Percentiles rank a stretch among this genome's conserved stretches.
These are phyloP conservation scores for Neophaeococcomyces mojaviensis DNA, from an alignment of 2,329 filamentous ascomycete genomes.

Conservation along the genomic window DNA sequence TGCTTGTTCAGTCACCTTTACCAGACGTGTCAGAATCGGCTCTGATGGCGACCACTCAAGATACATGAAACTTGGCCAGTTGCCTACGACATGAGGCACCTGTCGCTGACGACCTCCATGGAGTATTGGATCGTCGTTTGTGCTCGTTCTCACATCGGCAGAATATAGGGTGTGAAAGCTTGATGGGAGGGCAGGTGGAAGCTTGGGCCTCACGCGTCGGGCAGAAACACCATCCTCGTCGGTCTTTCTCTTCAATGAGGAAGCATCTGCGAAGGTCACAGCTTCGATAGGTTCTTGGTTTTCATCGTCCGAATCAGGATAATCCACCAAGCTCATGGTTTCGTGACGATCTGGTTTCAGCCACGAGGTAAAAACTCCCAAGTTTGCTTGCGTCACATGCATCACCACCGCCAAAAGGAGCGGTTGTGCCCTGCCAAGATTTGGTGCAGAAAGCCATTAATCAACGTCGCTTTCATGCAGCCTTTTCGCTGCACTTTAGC, in stretches of 20 bases:
- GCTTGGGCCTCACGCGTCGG: not conserved
- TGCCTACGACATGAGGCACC: constrained; percentile 75
- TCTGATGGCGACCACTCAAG: constrained; percentile 66
- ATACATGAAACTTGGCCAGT: constrained; percentile 90
- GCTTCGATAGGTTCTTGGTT: not conserved
- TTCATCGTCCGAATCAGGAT: constrained; percentile 39
- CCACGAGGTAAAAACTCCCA: not conserved
- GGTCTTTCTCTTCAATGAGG: not conserved
- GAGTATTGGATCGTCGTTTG: constrained; percentile 71
- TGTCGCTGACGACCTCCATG: constrained; percentile 78
- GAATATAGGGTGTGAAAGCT: constrained; percentile 87
- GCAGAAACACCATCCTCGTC: not conserved
- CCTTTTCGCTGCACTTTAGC: no score
- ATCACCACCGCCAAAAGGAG: no score
- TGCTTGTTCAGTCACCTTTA: constrained; percentile 24
- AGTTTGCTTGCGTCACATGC: not conserved
- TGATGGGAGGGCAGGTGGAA: constrained; percentile 50
- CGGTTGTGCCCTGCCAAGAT: no score
- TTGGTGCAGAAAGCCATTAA: no score
- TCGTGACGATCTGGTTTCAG: not conserved
- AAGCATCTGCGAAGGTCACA: not conserved
- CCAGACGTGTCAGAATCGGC: constrained; percentile 28
- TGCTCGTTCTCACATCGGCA: constrained; percentile 67
- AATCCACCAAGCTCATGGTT: constrained; percentile 58
- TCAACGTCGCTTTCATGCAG: no score